phyloP scores from a whole-genome alignment of 306 rosid species.

The Urtica urens region DNA sequence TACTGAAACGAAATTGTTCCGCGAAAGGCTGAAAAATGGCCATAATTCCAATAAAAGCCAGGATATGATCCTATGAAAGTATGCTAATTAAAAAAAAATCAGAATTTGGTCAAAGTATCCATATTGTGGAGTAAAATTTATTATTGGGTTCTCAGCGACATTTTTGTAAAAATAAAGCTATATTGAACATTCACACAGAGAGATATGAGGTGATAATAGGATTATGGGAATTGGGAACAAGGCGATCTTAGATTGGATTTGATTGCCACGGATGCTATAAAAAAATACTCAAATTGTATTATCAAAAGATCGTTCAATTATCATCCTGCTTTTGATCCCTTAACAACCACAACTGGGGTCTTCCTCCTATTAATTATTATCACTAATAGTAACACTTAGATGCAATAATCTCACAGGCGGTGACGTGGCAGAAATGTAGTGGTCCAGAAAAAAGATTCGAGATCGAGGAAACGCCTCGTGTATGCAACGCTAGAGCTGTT shows the following conservation, averaged over 20 bases:
- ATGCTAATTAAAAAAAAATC: too few species aligned
- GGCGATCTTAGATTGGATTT: constrained; percentile 1
- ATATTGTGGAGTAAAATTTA: too few species aligned
- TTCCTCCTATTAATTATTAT: neutral
- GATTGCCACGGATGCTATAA: constrained; percentile 1
- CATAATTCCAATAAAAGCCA: too few species aligned
- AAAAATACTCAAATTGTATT: neutral
- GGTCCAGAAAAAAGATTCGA: neutral
- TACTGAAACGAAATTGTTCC: too few species aligned
- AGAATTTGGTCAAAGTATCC: too few species aligned
- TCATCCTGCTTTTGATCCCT: neutral
- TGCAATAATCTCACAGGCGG: neutral
- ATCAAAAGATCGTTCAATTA: neutral
- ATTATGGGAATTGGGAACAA: neutral
- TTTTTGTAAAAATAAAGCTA: neutral
- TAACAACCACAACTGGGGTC: neutral
- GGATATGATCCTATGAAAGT: too few species aligned
- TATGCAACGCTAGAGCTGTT: neutral
- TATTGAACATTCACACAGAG: neutral
- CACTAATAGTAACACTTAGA: neutral
- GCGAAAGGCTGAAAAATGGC: too few species aligned
- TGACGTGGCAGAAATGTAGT: neutral
- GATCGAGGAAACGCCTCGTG: neutral
- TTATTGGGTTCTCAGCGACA: too few species aligned
- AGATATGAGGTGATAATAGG: neutral